A percentile compares a stretch with the other conserved stretches of the same genome.
Conservation (phyloP, 2,329 filamentous ascomycete species). For the Aureobasidium subglaciale region DNA sequence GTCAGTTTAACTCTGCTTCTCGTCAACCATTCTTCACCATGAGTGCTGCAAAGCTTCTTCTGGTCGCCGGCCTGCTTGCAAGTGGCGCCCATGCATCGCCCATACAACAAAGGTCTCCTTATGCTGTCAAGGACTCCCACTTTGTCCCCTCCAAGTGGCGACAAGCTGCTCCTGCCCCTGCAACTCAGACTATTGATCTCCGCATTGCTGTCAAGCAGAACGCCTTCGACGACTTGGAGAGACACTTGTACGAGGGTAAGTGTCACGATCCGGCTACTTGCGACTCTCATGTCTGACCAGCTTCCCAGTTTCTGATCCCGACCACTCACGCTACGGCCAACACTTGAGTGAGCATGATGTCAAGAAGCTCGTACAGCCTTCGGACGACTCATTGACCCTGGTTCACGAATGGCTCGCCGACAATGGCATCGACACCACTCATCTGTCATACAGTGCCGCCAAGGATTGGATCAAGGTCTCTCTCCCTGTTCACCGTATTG, state of each 20-base stretch:
- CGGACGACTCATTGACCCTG: slow-evolving; percentile 44
- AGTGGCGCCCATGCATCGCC: background rate
- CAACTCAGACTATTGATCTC: slow-evolving; percentile 44
- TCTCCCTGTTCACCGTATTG: slow-evolving; percentile 45
- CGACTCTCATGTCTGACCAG: background rate
- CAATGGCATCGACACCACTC: slow-evolving; percentile 41
- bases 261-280: background rate
- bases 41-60: slow-evolving; percentile 10
- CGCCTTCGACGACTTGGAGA: slow-evolving; percentile 49
- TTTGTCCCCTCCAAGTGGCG: slow-evolving; percentile 46
- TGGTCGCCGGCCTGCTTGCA: slow-evolving; percentile 13
- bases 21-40: background rate
- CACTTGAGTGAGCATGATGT: slow-evolving; percentile 48
- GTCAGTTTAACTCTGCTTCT: background rate
- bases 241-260: slow-evolving; percentile 46
- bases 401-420: slow-evolving; percentile 51
- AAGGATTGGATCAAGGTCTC: slow-evolving; percentile 52
- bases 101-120: slow-evolving; percentile 30
- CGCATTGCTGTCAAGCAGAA: slow-evolving; percentile 54
- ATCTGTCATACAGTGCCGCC: slow-evolving; percentile 43
- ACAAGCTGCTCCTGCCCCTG: slow-evolving; percentile 40
- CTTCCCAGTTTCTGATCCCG: slow-evolving; percentile 44
- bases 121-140: slow-evolving; percentile 51
- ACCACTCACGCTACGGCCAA: slow-evolving; percentile 46
- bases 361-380: slow-evolving; percentile 47